phyloP scores from a whole-genome alignment of 1,139 yeast genomes.

The Debaryomyces singareniensis region DNA sequence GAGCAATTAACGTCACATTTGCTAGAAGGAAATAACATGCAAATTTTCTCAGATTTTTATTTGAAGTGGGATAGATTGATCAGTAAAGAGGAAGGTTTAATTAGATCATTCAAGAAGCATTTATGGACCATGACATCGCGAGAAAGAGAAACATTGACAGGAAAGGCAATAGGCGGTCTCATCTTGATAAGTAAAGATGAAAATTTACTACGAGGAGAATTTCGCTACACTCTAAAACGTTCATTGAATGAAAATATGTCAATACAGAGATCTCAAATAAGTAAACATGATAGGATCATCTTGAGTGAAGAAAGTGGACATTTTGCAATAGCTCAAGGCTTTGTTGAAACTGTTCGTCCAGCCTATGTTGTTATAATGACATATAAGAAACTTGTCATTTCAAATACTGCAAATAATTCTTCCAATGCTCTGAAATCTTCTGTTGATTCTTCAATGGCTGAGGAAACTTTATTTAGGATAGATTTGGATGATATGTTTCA shows the following conservation, averaged over 20 bases:
- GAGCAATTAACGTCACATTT: slow-evolving; percentile 47
- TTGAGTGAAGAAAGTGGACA: slow-evolving; percentile 80
- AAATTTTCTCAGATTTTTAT: slow-evolving; percentile 47
- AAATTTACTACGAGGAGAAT: slow-evolving; percentile 19
- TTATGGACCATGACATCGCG: slow-evolving; percentile 62
- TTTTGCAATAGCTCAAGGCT: slow-evolving; percentile 65
- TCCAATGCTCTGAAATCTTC: slow-evolving; percentile 45
- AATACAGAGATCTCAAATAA: slow-evolving; percentile 38
- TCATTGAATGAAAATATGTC: slow-evolving; percentile 9
- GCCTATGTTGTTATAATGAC: slow-evolving; percentile 37
- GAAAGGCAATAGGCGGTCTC: slow-evolving; percentile 52
- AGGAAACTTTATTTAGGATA: slow-evolving; percentile 43
- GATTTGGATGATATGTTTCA: slow-evolving; percentile 77
- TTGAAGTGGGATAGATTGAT: slow-evolving; percentile 68
- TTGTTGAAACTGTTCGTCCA: slow-evolving; percentile 37
- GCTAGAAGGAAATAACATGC: slow-evolving; percentile 13
- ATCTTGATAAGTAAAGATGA: slow-evolving; percentile 27
- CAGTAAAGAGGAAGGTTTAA: slow-evolving; percentile 66
- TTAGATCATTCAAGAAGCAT: slow-evolving; percentile 49
- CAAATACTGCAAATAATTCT: background rate
- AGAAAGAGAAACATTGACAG: slow-evolving; percentile 54
- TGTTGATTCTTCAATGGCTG: slow-evolving; percentile 7
- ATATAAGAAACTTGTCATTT: slow-evolving; percentile 43
- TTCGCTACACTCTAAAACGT: slow-evolving; percentile 45
- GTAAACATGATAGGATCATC: slow-evolving; percentile 51